Conservation (phyloP, 805 yeast genomes). For the Wickerhamiella galacta region DNA sequence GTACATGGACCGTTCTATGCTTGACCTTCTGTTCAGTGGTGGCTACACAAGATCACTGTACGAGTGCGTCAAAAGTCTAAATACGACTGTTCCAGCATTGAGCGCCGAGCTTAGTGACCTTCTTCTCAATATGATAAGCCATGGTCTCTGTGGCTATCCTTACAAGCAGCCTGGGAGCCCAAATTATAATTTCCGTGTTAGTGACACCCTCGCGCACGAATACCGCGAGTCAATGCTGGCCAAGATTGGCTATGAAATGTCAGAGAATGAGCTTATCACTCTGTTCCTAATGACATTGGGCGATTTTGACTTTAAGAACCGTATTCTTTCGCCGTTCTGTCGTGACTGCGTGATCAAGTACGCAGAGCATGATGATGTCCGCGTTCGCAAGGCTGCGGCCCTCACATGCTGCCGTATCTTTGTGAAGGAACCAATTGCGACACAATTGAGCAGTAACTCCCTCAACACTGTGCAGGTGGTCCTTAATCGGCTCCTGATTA, state of each 20-base stretch:
- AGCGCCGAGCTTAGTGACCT: conserved; percentile 56
- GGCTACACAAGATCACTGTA: conserved; percentile 75
- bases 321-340: conserved; percentile 74
- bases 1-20: conserved; percentile 63
- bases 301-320: conserved; percentile 55
- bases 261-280: conserved; percentile 38
- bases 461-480: conserved; percentile 73
- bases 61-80: conserved; percentile 50
- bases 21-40: conserved; percentile 65
- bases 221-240: conserved; percentile 60
- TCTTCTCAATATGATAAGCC: conserved; percentile 52
- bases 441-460: conserved; percentile 66
- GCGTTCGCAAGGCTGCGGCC: conserved; percentile 72
- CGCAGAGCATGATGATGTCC: conserved; percentile 61
- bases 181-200: conserved; percentile 27
- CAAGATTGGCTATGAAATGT: conserved; percentile 47
- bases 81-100: conserved; percentile 62
- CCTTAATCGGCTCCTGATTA: conserved; percentile 57
- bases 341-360: conserved; percentile 70
- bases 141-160: conserved; percentile 61
- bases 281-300: conserved; percentile 69
- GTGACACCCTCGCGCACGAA: conserved; percentile 37
- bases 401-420: conserved; percentile 66
- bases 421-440: conserved; percentile 64
- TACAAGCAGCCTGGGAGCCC: conserved; percentile 83